These are phyloP conservation scores for Lentinula edodes DNA, from an alignment of 768 basidiomycete genomes.

Conservation along the genomic window DNA sequence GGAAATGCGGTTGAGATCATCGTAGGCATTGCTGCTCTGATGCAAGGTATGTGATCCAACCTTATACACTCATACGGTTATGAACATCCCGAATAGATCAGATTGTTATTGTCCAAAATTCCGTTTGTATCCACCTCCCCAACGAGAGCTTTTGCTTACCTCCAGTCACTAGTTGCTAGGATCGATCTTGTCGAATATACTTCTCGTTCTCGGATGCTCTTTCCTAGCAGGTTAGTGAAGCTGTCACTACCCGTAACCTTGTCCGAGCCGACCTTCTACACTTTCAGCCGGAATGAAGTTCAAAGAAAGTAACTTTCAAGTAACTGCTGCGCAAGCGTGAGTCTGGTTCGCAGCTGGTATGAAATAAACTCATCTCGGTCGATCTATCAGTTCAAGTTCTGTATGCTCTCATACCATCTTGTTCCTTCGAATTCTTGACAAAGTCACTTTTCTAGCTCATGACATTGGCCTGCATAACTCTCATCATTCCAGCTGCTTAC, in stretches of 20 bases:
- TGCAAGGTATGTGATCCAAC: conserved; percentile 48
- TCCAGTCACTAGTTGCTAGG: conserved; percentile 63
- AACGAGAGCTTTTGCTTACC: not conserved
- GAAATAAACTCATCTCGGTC: conserved; percentile 6
- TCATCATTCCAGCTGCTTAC: conserved; percentile 90
- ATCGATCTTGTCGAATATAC: conserved; percentile 84
- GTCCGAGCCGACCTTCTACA: not conserved
- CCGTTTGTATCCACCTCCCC: conserved; percentile 33
- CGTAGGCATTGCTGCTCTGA: conserved; percentile 79
- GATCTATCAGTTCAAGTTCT: conserved; percentile 36
- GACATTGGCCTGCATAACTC: conserved; percentile 82
- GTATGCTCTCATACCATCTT: conserved; percentile 21
- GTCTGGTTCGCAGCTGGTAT: conserved; percentile 18
- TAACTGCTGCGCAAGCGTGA: conserved; percentile 84
- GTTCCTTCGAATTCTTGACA: not conserved
- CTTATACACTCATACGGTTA: not conserved
- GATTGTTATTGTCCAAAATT: conserved; percentile 88
- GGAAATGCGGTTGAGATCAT: conserved; percentile 87
- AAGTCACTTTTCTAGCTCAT: conserved; percentile 50
- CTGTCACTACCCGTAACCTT: not conserved
- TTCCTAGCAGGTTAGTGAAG: conserved; percentile 69
- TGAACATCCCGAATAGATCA: conserved; percentile 42
- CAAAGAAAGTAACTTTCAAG: conserved; percentile 68
- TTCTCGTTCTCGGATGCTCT: conserved; percentile 87
- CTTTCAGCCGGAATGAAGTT: conserved; percentile 56